phyloP scores from a whole-genome alignment of 1,139 yeast genomes.

The Arxiozyma slooffiae region DNA sequence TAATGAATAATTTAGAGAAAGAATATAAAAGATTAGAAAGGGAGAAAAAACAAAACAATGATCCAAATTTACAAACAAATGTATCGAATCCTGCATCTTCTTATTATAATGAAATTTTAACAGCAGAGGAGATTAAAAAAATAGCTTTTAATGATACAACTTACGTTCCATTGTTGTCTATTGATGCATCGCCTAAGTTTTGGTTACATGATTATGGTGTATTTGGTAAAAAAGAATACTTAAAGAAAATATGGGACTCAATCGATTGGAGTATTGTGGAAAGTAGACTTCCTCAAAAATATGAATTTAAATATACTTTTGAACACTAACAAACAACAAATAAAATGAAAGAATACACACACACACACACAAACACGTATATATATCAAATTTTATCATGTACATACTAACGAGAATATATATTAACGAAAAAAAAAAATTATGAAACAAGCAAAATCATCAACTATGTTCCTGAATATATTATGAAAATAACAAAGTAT shows the following conservation, averaged over 20 bases:
- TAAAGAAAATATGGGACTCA: constrained; percentile 62
- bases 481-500: too few relatives aligned
- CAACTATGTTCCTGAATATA: neutral
- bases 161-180: constrained; percentile 54
- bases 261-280: constrained; percentile 62
- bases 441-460: neutral
- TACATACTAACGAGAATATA: neutral
- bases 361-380: neutral
- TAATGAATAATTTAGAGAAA: constrained; percentile 19
- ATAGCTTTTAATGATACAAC: constrained; percentile 16
- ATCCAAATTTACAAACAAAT: constrained; percentile 1
- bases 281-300: constrained; percentile 43
- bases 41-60: constrained; percentile 4
- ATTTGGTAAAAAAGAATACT: constrained; percentile 56
- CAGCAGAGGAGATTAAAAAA: constrained; percentile 18
- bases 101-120: constrained; percentile 6
- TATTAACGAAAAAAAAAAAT: too few relatives aligned
- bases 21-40: constrained; percentile 4
- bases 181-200: constrained; percentile 62
- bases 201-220: constrained; percentile 68
- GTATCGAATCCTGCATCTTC: neutral
- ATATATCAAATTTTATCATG: neutral
- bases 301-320: constrained; percentile 1
- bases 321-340: neutral
- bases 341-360: neutral